These are phyloP conservation scores for Tephrocybe rancida DNA, from an alignment of 768 basidiomycete genomes.

Conservation along the genomic window DNA sequence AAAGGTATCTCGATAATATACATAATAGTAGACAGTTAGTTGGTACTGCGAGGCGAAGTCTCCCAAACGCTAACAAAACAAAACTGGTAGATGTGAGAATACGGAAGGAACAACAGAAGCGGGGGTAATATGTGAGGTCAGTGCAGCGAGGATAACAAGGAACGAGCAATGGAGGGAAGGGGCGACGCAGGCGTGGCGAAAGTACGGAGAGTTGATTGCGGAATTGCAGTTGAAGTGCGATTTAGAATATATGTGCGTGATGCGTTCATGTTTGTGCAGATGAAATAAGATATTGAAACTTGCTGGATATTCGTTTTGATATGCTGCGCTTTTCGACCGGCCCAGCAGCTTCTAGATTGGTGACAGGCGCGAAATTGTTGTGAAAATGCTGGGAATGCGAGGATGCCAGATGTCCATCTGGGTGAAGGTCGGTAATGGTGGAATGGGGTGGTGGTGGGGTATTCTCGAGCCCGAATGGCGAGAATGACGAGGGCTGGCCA, in stretches of 20 bases:
- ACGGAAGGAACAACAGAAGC: conserved; percentile 18
- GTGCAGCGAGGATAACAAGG: conserved; percentile 17
- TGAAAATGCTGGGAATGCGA: conserved; percentile 37
- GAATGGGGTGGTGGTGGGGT: conserved; percentile 31
- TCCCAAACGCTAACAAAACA: conserved; percentile 21
- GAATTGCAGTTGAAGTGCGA: too few species aligned
- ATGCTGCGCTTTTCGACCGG: conserved; percentile 33
- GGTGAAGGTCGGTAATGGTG: conserved; percentile 40
- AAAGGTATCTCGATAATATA: too few species aligned
- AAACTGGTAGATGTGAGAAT: conserved; percentile 20
- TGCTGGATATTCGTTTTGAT: conserved; percentile 22
- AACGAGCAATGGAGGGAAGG: conserved; percentile 15
- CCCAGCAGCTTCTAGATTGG: conserved; percentile 49
- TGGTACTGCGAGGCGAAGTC: conserved; percentile 10
- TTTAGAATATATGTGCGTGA: conserved; percentile 25
- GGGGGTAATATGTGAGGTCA: conserved; percentile 14
- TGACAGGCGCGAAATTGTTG: conserved; percentile 32
- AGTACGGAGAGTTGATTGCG: conserved; percentile 9
- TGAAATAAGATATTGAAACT: too few species aligned
- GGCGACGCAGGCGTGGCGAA: conserved; percentile 16
- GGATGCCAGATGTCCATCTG: conserved; percentile 27
- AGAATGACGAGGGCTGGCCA: conserved; percentile 21
- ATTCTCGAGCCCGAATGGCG: too few species aligned
- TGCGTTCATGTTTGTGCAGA: conserved; percentile 25
- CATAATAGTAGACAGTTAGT: too few species aligned